These are phyloP conservation scores for Drosera capensis DNA, from an alignment of 148 eudicot species.

Conservation along the genomic window DNA sequence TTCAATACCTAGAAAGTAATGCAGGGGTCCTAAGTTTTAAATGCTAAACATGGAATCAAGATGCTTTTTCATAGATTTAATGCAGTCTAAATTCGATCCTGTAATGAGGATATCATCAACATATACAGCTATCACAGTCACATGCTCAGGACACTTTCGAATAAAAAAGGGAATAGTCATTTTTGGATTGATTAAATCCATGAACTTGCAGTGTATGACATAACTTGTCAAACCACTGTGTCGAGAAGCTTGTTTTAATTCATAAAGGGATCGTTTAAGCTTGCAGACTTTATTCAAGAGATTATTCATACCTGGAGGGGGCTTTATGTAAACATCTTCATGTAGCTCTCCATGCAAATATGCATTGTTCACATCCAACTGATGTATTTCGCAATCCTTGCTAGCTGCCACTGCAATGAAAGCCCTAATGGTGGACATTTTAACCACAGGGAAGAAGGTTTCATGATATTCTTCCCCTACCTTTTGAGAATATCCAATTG, in stretches of 20 bases:
- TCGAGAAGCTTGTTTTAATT: not conserved
- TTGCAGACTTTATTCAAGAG: not conserved
- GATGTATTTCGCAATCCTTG: not conserved
- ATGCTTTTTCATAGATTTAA: too few species aligned
- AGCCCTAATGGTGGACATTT: slow-evolving; percentile 1
- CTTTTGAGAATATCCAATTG: slow-evolving; percentile 1
- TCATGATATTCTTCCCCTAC: slow-evolving; percentile 3
- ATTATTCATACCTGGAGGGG: not conserved
- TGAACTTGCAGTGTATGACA: not conserved
- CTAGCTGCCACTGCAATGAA: not conserved
- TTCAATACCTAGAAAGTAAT: too few species aligned
- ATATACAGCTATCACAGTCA: too few species aligned
- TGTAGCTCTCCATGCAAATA: not conserved
- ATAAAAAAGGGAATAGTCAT: too few species aligned
- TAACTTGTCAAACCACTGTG: not conserved
- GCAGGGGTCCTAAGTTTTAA: too few species aligned
- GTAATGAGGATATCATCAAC: too few species aligned
- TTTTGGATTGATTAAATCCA: too few species aligned
- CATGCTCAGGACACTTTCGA: too few species aligned
- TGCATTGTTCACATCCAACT: slow-evolving; percentile 1
- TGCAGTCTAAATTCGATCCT: too few species aligned
- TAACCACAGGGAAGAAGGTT: slow-evolving; percentile 1
- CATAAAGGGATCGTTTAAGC: not conserved
- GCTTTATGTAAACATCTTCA: slow-evolving; percentile 1
- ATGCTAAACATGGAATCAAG: too few species aligned